Base-by-base conservation (phyloP, 2,329 filamentous ascomycete species). In the Bipolaris sorokiniana region DNA sequence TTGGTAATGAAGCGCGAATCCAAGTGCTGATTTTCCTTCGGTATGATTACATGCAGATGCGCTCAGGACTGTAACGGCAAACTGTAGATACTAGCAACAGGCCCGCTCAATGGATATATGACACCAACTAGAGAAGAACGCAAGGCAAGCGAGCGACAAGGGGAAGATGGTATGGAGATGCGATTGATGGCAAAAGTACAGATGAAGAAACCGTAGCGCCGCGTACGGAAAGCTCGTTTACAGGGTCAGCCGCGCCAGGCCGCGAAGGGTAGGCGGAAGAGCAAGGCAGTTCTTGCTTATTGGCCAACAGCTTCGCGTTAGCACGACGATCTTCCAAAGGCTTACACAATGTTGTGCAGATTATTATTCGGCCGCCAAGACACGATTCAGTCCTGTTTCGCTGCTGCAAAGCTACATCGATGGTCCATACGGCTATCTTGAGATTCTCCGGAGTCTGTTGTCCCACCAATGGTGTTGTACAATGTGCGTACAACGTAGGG, bases 181-280 rank as follows among this genome's bases (percentile, higher is more conserved):
- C 15, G 36, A 50, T 48, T 51, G 58, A 56, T 54, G 52, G 44
- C 38, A 48, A 55, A 53, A 54, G 48, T 52, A 50, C 54, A 44
- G 58, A 60, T 46, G 49, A 55, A 59, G 49, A 51, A 57, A 52
- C 51, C 45, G 48, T 56, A 48, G 51, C 47, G 55, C 50, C 40
- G 59, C 51, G 52, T 51, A 58, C 49, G 48, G 50, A 54, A 62
- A 56, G 48, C 63, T 67, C 57, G 62, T 59, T 54, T 62, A 63
- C 56, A 56, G 50, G 50, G 53, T 47, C 51, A 54, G 51, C 37
- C 31, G 50, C 58, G 41, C 56, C 50, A 61, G 49, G 20, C 59
- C 44, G 31, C 18, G 44, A 62, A 41, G 38, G 51, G 59, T 38
- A 62, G 57, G 62, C 51, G 61, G 55, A 51, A 53, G 41, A 45